Evolutionary conservation across 2,329 filamentous ascomycete genomes (phyloP), one percentile per base, ranked within the genome.

Genomic region (Claviceps cyperi): DNA sequence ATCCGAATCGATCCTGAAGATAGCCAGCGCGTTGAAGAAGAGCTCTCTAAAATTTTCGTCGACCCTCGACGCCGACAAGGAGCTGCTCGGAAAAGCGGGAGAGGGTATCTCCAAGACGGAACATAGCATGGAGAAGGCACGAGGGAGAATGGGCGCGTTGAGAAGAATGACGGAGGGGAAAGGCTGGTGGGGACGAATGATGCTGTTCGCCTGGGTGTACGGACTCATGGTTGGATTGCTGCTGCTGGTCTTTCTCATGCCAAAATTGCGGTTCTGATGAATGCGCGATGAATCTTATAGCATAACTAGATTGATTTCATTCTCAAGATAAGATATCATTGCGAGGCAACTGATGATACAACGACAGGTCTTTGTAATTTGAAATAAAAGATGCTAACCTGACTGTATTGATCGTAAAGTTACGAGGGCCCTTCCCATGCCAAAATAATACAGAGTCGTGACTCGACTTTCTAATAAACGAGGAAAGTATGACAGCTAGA

Each of bases 191-290:
- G 89, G 84, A 5, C 71, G 90, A 48, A 78, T 94, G 71, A 73
- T 91, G 67, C 72, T 96, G 53, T 95, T 92, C 70, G 83, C 74
- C 39, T 84, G 86, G 75, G 89, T 96, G 46, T 85, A 83, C 59
- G 87, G 79, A 32, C 65, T 96, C 54, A 91, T 88, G 82, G 59
- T 94, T n/a, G 68, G 80, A 24, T 77, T 88, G 17, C 70, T 95
- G 37, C 58, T 94, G 62, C 66, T 96, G 55, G 90, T 96, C 13
- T 91, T 91, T 70, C 75, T 91, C 47, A 70, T 88, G 62, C 91
- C 91, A 0, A 97, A 96, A 71, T 67, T 96, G 63, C 76, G 91
- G 60, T 92, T 95, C 37, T 21, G 19, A 38, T 11, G 17, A 15
- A 6, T 2, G 8, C 15, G 24, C 8, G 22, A 43, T 24, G 13